Evolutionary conservation across 2,329 filamentous ascomycete genomes (phyloP).

Genomic region (Verticillium alfalfae): DNA sequence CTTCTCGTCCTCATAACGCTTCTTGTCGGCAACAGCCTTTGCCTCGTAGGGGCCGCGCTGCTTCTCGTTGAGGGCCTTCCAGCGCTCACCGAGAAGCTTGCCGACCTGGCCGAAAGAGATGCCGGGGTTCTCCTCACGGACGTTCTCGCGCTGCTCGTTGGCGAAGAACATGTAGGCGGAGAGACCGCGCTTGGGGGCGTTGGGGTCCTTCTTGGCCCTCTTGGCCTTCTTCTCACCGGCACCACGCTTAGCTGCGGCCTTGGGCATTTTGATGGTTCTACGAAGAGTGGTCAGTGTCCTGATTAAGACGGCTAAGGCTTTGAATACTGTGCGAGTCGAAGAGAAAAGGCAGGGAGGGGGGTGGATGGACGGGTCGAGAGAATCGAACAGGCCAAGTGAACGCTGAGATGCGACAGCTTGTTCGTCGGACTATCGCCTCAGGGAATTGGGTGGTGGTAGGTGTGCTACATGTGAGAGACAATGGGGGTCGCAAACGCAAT

Average conservation of each 20-base stretch:
- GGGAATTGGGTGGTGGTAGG: neutral
- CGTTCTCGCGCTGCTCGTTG: conserved; percentile 98
- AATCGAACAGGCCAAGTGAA: neutral
- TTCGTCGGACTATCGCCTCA: too few relatives aligned
- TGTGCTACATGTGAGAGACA: neutral
- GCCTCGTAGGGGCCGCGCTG: conserved; percentile 91
- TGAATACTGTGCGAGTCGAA: neutral
- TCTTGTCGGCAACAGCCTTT: conserved; percentile 96
- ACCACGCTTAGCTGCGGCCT: conserved; percentile 51
- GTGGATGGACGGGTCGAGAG: neutral
- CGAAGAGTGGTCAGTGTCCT: neutral
- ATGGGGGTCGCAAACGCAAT: conserved; percentile 30
- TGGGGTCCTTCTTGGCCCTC: conserved; percentile 73
- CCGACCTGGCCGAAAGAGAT: conserved; percentile 98
- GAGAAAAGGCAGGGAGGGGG: too few relatives aligned
- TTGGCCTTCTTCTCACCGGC: conserved; percentile 49
- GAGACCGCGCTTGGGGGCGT: conserved; percentile 97
- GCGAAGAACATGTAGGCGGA: conserved; percentile 99
- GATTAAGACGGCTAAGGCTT: neutral
- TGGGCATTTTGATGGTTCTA: conserved; percentile 47
- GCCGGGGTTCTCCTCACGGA: conserved; percentile 95
- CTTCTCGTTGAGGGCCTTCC: conserved; percentile 94
- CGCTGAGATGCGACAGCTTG: too few relatives aligned
- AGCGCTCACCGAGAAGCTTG: conserved; percentile 96
- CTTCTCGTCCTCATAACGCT: conserved; percentile 99